Evolutionary conservation across 352 stramenopile species (phyloP).

Genomic region (Globisporangium recalcitrans): DNA sequence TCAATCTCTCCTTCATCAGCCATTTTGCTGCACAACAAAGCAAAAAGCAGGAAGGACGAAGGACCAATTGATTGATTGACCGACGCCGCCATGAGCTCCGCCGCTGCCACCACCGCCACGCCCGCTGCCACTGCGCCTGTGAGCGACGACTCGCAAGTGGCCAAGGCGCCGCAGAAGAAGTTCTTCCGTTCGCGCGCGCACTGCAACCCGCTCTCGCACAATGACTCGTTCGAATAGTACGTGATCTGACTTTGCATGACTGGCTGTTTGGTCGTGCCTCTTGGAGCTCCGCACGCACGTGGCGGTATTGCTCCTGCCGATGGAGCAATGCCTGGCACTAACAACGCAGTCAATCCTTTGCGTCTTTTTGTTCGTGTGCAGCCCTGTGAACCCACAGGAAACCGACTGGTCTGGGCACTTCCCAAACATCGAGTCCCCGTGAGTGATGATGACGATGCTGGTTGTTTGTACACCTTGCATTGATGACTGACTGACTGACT

Average conservation of each 20-base stretch:
- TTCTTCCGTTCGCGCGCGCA: constrained; percentile 95
- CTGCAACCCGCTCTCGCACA: constrained; percentile 96
- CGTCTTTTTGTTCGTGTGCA: constrained; percentile 13
- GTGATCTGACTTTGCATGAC: constrained; percentile 11
- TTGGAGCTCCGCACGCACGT: neutral
- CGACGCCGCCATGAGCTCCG: constrained; percentile 10
- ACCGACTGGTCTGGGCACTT: constrained; percentile 95
- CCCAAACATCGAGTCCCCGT: constrained; percentile 78
- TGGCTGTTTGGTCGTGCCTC: neutral
- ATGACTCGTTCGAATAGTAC: constrained; percentile 94
- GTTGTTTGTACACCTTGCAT: no score
- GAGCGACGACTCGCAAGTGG: constrained; percentile 22
- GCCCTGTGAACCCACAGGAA: constrained; percentile 72
- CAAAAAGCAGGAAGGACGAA: neutral
- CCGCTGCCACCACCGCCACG: constrained; percentile 1
- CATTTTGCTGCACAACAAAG: neutral
- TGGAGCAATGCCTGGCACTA: neutral
- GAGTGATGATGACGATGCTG: constrained; percentile 10
- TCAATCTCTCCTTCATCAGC: constrained; percentile 7
- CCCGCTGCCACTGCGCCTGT: constrained; percentile 10
- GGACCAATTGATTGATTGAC: neutral
- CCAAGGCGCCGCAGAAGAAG: constrained; percentile 90
- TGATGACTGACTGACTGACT: no score
- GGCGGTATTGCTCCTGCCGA: neutral
- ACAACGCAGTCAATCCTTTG: neutral